Conservation (phyloP, 2,329 filamentous ascomycete species). For the Tolypocladium endophyticum region DNA sequence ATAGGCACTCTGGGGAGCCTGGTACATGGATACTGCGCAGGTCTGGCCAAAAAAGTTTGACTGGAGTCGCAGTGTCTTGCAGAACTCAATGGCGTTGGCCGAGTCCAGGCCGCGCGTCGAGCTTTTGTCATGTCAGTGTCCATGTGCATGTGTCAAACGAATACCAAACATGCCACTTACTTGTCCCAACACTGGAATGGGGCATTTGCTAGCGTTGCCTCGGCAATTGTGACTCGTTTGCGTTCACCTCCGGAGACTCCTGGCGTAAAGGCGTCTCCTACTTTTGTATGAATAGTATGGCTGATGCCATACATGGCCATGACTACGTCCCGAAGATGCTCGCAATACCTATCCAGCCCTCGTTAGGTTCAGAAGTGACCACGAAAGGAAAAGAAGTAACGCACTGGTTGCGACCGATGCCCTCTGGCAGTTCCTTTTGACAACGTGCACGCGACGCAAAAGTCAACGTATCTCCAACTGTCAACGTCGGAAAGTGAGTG, state of each 20-base stretch:
- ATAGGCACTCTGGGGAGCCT: conserved; percentile 13
- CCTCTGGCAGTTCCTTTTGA: not conserved
- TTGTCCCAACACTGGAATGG: not conserved
- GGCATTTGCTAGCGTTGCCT: not conserved
- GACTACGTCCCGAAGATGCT: not conserved
- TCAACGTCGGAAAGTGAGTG: conserved; percentile 60
- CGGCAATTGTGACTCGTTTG: not conserved
- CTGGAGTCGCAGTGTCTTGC: not conserved
- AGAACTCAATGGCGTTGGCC: not conserved
- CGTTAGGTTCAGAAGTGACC: not conserved
- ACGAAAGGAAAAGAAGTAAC: not conserved
- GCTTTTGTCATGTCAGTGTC: not conserved
- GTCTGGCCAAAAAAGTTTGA: not conserved
- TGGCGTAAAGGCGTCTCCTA: not conserved
- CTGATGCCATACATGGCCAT: conserved; percentile 1
- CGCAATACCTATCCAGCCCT: not conserved
- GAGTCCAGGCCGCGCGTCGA: not conserved
- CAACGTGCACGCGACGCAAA: conserved; percentile 51
- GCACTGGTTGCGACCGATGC: not conserved
- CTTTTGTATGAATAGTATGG: not conserved
- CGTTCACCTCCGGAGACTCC: not conserved
- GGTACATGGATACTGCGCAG: not conserved
- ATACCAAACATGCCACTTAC: not conserved
- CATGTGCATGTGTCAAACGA: not conserved
- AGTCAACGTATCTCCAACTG: conserved; percentile 59